Evolutionary conservation across 441 rosid species (phyloP), one percentile per base, ranked within the genome.

Genomic region (Melianthus villosus): DNA sequence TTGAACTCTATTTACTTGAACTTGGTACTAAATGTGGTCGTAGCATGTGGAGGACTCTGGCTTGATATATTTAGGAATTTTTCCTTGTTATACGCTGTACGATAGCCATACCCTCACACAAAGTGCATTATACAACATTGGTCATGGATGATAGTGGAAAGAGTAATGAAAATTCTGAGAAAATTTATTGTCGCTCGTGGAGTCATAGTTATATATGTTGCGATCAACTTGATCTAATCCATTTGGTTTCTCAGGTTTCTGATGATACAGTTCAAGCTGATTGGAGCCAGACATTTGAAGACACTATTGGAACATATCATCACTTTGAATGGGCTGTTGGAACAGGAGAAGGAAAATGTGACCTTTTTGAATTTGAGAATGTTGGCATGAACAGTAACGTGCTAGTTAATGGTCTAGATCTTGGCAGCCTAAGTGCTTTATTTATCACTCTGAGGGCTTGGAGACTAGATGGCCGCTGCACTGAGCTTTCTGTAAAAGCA

Each of bases 271-370:
- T 87, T 32, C 72, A 63, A 55, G 91, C 70, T 58, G 84, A 87
- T 67, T 87, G 97, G 97, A 48, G 45, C 46, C 80, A 87, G 56
- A 62, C 68, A 22, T 82, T 87, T 67, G 55, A 69, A 11, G 94
- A 87, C 48, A 58, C 82, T 38, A 48, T 66, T 60, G 91, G 78
- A 26, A 53, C 67, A 17, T 80, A 82, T 55, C 91, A 77, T 52
- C 84, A 80, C 48, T 80, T 87, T 62, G 94, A 87, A 63, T 87
- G 94, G 97, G 97, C 77, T 12, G 63, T 82, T 57, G 97, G 97
- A 57, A 69, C 79, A 0, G 94, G 75, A 54, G 91, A 80, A 63
- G 89, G 93, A 50, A 76, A 80, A 63, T 62, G 68, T 30, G 97
- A 87, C 57, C 62, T 87, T 60, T 62, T 68, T 60, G 80, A 72